A percentile compares a stretch with the other conserved stretches of the same genome.
Conservation (phyloP, 176 grass and related monocot genomes). For the Oryza brachyantha region DNA sequence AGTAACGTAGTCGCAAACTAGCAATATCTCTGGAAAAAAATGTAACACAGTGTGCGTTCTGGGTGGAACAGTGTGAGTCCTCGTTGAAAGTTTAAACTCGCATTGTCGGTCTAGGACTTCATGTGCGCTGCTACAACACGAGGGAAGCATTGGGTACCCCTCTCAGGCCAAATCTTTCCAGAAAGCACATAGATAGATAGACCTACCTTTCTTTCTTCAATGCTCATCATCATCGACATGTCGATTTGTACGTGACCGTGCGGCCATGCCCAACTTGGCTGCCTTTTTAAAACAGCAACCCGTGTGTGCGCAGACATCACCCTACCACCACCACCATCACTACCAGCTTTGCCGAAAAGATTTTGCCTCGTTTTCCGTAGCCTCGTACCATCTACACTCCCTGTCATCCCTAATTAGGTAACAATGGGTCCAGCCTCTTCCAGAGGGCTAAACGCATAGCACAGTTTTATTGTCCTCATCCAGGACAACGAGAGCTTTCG, state of each 20-base stretch:
- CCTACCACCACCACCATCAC: background rate
- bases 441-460: conserved; percentile 5
- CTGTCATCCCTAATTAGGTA: conserved; percentile 34
- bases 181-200: background rate
- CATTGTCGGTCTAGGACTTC: background rate
- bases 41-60: background rate
- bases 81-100: background rate
- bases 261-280: conserved; percentile 14
- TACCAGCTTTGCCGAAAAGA: conserved; percentile 1
- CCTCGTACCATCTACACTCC: conserved; percentile 26
- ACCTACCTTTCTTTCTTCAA: conserved; percentile 6
- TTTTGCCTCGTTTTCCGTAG: conserved; percentile 22
- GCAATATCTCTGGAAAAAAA: background rate
- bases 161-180: background rate
- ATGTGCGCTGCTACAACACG: background rate
- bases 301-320: conserved; percentile 30
- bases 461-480: conserved; percentile 20
- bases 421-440: conserved; percentile 35
- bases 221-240: conserved; percentile 36
- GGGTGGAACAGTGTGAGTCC: background rate
- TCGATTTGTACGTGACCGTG: conserved; percentile 51
- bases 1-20: no score
- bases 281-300: conserved; percentile 5
- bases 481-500: conserved; percentile 27
- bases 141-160: background rate